Evolutionary conservation across 2,329 filamentous ascomycete genomes (phyloP).

Genomic region (Microdochium nivale): DNA sequence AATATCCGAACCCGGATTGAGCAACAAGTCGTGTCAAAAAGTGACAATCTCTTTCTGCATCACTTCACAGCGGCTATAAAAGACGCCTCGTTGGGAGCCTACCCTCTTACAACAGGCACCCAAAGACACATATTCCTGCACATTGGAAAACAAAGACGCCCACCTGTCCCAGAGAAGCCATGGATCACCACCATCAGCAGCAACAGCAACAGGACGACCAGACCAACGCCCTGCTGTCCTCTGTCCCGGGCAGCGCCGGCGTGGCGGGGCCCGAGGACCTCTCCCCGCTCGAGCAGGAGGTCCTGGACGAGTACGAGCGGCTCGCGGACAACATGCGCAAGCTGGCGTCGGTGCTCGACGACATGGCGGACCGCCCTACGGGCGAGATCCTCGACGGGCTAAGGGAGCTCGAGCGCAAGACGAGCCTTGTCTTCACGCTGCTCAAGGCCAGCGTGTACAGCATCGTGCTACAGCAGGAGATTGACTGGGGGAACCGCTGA

Average conservation of each 20-base stretch:
- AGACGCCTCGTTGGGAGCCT: too few species aligned
- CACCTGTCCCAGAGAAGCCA: too few species aligned
- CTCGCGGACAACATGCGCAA: slow-evolving; percentile 86
- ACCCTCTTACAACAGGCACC: too few species aligned
- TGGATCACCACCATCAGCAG: too few species aligned
- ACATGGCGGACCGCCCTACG: slow-evolving; percentile 61
- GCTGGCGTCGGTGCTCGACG: slow-evolving; percentile 52
- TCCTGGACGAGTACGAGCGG: slow-evolving; percentile 86
- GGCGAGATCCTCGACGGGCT: slow-evolving; percentile 80
- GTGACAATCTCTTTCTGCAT: too few species aligned
- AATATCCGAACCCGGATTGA: too few species aligned
- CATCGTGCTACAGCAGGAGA: slow-evolving; percentile 96
- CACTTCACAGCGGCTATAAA: too few species aligned
- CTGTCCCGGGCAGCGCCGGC: slow-evolving; percentile 5
- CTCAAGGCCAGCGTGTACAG: slow-evolving; percentile 98
- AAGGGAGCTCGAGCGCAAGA: slow-evolving; percentile 85
- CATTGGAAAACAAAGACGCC: too few species aligned
- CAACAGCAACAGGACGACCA: too few species aligned
- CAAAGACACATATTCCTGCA: too few species aligned
- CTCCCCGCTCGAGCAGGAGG: slow-evolving; percentile 80
- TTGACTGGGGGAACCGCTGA: slow-evolving; percentile 56
- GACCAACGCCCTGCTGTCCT: too few species aligned
- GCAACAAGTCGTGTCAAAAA: too few species aligned
- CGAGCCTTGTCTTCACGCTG: slow-evolving; percentile 86
- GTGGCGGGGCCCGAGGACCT: slow-evolving; percentile 41